Evolutionary conservation across 2,329 filamentous ascomycete species (phyloP).

Genomic region (Fusarium vanettenii): DNA sequence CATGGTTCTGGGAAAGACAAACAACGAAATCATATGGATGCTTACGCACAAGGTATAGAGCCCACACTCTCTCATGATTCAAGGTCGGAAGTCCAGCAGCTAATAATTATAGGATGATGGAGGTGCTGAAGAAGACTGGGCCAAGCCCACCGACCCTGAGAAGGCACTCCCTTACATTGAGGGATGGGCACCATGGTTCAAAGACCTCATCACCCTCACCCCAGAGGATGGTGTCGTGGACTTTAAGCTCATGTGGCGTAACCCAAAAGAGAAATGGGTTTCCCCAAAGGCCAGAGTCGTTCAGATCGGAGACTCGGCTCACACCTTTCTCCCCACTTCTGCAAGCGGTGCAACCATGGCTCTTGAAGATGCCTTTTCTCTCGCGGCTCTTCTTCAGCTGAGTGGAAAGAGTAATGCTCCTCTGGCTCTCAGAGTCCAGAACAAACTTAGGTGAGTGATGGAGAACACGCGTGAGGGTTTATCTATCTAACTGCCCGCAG

Average conservation of each 20-base stretch:
- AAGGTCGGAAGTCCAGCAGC: too few species aligned
- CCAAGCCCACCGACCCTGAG: background rate
- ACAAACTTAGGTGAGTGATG: background rate
- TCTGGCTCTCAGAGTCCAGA: background rate
- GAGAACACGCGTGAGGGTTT: too few species aligned
- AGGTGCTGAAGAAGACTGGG: background rate
- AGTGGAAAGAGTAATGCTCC: background rate
- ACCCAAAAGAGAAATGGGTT: slow-evolving; percentile 43
- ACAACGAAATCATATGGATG: background rate
- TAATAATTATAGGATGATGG: background rate
- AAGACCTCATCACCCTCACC: background rate
- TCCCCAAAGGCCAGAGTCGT: slow-evolving; percentile 50
- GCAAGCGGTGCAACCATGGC: slow-evolving; percentile 56
- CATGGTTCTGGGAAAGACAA: background rate
- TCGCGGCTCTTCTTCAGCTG: slow-evolving; percentile 43
- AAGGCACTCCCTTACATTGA: background rate
- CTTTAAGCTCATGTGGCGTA: background rate
- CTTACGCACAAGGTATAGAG: background rate
- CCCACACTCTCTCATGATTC: too few species aligned
- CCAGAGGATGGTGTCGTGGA: background rate
- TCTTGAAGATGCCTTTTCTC: slow-evolving; percentile 54
- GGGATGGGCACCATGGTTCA: background rate
- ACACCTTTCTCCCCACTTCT: slow-evolving; percentile 55
- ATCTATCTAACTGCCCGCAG: background rate
- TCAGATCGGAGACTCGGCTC: slow-evolving; percentile 55